Evolutionary conservation across 352 stramenopile species (phyloP), one percentile per base, ranked within the genome.

Genomic region (Elongisporangium undulatum): DNA sequence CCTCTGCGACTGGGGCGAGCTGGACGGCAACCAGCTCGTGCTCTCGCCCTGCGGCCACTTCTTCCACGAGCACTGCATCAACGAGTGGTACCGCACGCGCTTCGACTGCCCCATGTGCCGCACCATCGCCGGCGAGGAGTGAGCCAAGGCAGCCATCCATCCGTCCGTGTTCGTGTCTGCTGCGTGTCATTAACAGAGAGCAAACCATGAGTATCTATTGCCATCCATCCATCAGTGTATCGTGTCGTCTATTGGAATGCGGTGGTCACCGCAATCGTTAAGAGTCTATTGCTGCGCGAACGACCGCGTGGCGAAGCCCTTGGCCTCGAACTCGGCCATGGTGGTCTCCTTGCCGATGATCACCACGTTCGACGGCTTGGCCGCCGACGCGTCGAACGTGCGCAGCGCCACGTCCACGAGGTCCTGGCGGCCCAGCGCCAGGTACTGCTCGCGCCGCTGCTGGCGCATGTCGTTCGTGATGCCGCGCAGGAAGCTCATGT

Each of bases 81-180:
- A 92, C 59, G 85, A 94, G 65, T 94, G 85, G 85, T 94, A 94
- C 68, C 79, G 81, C 49, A 94, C 85, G 55, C 79, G 85, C 57
- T 94, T 94, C 23, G 85, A 94, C 67, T 94, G 85, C 77, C 85
- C 85, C 61, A 94, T 94, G 84, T 94, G 85, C 67, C 81, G 85
- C 41, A 88, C 82, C 9, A 92, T 94, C 53, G 85, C 83, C 10
- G 85, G 85, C 22, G 54, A 75, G 59, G 79, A 81, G 51, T 57
- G 71, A 49, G n/a, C n/a, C 60, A 61, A 55, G 67, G 53, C 39
- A 68, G 55, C 6, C n/a, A 45, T 7, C 15, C 23, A 12, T 34
- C 23, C 10, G 51, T 56, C n/a, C n/a, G 23, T 29, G 51, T 24
- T 8, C 41, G 22, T 9, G n/a, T 24, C 26, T n/a, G n/a, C n/a